Conservation (phyloP, 2,329 filamentous ascomycete genomes). For the Fusarium subtropicale region DNA sequence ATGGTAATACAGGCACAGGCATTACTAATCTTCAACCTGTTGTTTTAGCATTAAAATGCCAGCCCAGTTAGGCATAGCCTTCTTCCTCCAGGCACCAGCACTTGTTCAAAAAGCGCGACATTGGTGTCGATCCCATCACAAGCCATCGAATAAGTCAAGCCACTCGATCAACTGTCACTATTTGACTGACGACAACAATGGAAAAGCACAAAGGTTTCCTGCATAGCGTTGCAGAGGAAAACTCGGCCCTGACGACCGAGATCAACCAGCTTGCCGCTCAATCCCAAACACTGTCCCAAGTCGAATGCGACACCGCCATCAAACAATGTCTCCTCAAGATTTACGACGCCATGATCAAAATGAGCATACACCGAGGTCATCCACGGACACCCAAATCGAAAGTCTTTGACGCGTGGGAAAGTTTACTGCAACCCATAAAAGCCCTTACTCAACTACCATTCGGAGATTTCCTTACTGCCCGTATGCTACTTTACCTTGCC, state of each 20-base stretch:
- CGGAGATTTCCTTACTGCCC: not conserved
- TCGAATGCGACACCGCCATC: not conserved
- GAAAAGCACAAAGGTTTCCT: not conserved
- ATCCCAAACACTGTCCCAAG: not conserved
- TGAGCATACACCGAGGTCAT: not conserved
- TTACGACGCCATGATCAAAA: not conserved
- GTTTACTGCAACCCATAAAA: not conserved
- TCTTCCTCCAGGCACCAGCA: not conserved
- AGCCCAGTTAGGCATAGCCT: not conserved
- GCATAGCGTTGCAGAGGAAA: not conserved
- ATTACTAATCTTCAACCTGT: not conserved
- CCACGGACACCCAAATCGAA: not conserved
- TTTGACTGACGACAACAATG: not conserved
- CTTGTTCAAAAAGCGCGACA: not conserved
- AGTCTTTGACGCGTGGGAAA: not conserved
- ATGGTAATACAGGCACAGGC: not conserved
- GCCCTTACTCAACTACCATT: not conserved
- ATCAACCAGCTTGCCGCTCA: not conserved
- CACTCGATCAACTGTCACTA: not conserved
- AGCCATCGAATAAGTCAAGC: not conserved
- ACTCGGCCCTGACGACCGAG: not conserved
- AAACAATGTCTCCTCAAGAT: not conserved
- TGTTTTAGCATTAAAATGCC: not conserved
- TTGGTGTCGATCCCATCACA: not conserved
- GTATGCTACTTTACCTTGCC: constrained; percentile 1